A percentile compares a stretch with the other conserved stretches of the same genome.
Conservation (phyloP, 495 filamentous ascomycete species). For the Hyphodiscus hymeniophilus region DNA sequence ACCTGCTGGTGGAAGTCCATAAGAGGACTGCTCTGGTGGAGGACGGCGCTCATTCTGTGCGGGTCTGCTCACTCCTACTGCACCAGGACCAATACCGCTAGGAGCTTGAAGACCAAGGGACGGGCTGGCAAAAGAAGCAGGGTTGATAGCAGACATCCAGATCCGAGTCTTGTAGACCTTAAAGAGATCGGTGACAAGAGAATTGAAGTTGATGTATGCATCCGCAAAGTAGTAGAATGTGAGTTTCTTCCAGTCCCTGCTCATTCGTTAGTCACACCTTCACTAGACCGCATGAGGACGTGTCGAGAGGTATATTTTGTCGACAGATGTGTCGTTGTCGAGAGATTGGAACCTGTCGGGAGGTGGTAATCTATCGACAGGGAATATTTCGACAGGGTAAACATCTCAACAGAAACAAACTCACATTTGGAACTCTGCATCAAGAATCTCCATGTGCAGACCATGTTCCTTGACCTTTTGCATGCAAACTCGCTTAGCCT, state of each 20-base stretch:
- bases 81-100: conserved; percentile 53
- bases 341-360: background rate
- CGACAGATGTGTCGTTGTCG: too few species aligned
- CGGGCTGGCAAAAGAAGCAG: conserved; percentile 90
- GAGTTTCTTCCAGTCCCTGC: conserved; percentile 95
- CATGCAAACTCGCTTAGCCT: conserved; percentile 92
- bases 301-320: background rate
- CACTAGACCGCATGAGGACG: background rate
- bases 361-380: too few species aligned
- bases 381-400: too few species aligned
- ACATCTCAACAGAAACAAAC: conserved; percentile 27
- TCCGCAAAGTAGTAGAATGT: conserved; percentile 99
- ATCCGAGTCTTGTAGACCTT: conserved; percentile 98
- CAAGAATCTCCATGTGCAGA: conserved; percentile 95
- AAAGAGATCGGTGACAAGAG: conserved; percentile 92
- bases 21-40: conserved; percentile 21
- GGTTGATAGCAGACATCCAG: conserved; percentile 99
- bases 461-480: conserved; percentile 92
- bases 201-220: conserved; percentile 98
- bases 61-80: conserved; percentile 38
- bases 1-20: conserved; percentile 28
- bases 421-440: conserved; percentile 99
- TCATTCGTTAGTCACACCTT: background rate
- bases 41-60: conserved; percentile 38
- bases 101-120: conserved; percentile 59